These are phyloP conservation scores for Anthracocystis walkeri DNA, from an alignment of 1,284 basidiomycete species.

Conservation along the genomic window DNA sequence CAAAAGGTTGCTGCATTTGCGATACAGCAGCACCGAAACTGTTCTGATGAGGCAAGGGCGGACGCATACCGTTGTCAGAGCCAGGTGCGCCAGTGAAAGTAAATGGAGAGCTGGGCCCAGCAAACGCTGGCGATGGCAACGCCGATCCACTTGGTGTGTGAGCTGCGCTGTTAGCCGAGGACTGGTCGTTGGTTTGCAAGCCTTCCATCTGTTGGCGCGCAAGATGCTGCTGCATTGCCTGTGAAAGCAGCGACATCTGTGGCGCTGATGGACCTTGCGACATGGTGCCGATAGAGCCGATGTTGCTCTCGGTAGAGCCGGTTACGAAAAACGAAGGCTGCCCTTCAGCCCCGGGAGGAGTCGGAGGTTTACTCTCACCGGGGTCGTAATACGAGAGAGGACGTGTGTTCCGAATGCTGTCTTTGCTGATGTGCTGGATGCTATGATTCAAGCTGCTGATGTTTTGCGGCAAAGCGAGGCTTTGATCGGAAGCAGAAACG, in stretches of 20 bases:
- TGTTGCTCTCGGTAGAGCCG: constrained; percentile 19
- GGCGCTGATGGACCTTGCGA: constrained; percentile 40
- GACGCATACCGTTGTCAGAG: constrained; percentile 15
- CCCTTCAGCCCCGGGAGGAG: constrained; percentile 31
- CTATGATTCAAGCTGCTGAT: not conserved
- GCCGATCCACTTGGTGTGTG: constrained; percentile 40
- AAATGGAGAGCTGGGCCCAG: constrained; percentile 30
- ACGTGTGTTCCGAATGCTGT: constrained; percentile 8
- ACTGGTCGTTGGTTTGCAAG: constrained; percentile 12
- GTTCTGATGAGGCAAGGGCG: constrained; percentile 22
- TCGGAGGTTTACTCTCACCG: constrained; percentile 38
- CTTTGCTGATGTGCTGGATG: not conserved
- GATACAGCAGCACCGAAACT: constrained; percentile 30
- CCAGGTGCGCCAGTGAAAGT: constrained; percentile 14
- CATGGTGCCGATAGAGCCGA: constrained; percentile 22
- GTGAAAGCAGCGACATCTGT: constrained; percentile 51
- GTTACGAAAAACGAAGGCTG: constrained; percentile 4
- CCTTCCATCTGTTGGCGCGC: constrained; percentile 43
- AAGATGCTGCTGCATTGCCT: constrained; percentile 54
- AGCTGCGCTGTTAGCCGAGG: constrained; percentile 13
- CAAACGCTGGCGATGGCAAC: constrained; percentile 38
- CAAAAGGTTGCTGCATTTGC: constrained; percentile 28
- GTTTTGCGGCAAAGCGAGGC: not conserved
- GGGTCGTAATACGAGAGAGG: constrained; percentile 41
- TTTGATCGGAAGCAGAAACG: not conserved